These are phyloP conservation scores for Ophiostoma sp. DNA, from an alignment of 2,329 filamentous ascomycete genomes.

Conservation along the genomic window DNA sequence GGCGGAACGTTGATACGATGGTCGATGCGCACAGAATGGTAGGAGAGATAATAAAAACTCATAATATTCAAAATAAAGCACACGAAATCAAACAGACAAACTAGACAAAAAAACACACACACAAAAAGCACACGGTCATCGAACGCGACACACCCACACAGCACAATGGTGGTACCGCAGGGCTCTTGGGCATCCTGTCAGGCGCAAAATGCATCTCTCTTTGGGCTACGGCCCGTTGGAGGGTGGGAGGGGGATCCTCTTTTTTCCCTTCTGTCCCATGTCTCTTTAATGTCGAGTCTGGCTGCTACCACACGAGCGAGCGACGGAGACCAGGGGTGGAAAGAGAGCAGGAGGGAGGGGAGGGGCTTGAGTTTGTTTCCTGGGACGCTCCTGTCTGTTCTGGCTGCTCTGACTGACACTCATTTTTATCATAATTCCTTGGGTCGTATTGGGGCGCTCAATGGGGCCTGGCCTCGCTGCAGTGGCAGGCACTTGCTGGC, in stretches of 20 bases:
- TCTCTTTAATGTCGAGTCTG: not conserved
- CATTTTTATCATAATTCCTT: not conserved
- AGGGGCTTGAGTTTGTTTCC: not conserved
- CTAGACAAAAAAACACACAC: not conserved
- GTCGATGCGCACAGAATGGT: not conserved
- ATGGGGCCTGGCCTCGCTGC: not conserved
- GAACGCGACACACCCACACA: not conserved
- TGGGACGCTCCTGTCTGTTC: not conserved
- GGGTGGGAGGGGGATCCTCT: slow-evolving; percentile 12
- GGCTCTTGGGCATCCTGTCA: slow-evolving; percentile 13
- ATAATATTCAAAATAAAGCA: not conserved
- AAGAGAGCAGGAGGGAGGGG: not conserved
- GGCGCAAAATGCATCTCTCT: slow-evolving; percentile 25
- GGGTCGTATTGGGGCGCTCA: slow-evolving; percentile 4
- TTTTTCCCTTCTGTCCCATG: not conserved
- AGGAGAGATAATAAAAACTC: not conserved
- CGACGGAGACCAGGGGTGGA: not conserved
- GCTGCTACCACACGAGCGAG: not conserved
- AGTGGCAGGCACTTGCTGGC: not conserved
- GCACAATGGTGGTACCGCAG: slow-evolving; percentile 4
- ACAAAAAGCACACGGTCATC: not conserved
- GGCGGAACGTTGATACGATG: slow-evolving; percentile 12
- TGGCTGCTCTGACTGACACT: not conserved
- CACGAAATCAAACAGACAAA: not conserved
- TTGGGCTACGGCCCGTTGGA: slow-evolving; percentile 22